Evolutionary conservation across 2,329 filamentous ascomycete genomes (phyloP), one percentile per base, ranked within the genome.

Genomic region (Didymella sp.): DNA sequence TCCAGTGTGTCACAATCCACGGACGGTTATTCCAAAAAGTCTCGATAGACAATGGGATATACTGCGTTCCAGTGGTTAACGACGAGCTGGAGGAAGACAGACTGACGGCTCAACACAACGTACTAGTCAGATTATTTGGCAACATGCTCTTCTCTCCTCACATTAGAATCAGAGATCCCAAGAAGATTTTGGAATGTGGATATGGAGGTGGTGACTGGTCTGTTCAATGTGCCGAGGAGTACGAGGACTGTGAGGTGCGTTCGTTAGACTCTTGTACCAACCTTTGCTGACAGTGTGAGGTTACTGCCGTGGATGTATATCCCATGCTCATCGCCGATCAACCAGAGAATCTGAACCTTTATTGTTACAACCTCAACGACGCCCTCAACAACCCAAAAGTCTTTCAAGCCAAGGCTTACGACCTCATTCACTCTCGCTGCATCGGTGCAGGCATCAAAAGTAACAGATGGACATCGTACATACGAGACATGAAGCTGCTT

Each of bases 401-500:
- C 22, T 93, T 92, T 68, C 78, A 83, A 40, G 78, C 85, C 48
- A 88, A 87, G 70, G 81, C 88, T 53, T 96, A 96, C 78, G 90
- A 96, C 67, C 79, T 96, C 50, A 87, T 96, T 47, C 90, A 96
- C 69, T 96, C 91, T 65, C 86, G 87, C 64, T 83, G 89, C 76
- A 80, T 91, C 74, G 81, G 84, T 62, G 86, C 86, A 21, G 92
- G 91, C 0, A 90, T 96, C 67, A 83, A 93, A 68, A 79, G 81
- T 55, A 78, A 82, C 60, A 84, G 91, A 73, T 97, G 93, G 93
- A 77, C 79, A 52, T 82, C 82, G 28, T 96, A 96, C 75, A 76
- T 96, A 62, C 80, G 82, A 64, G 93, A 96, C 66, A 89, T 96
- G 58, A 84, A 86, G 63, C 82, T 85, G 21, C 83, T 92, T 9